These are phyloP conservation scores for Penicillium paneum DNA, from an alignment of 2,329 filamentous ascomycete species.

Conservation along the genomic window DNA sequence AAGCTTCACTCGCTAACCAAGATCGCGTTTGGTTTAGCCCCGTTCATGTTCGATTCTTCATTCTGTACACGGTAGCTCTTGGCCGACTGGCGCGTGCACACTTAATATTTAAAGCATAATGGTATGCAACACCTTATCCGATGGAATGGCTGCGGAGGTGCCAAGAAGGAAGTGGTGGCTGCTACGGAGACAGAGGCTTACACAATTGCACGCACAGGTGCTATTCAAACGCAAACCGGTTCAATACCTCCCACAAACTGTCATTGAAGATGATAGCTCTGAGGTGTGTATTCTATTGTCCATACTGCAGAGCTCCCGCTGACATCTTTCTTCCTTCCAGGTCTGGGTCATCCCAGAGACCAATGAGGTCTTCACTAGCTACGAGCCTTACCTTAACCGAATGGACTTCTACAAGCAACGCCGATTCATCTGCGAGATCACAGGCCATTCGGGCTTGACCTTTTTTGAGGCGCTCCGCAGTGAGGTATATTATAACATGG, in stretches of 20 bases:
- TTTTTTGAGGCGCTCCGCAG: constrained; percentile 92
- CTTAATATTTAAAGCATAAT: constrained; percentile 25
- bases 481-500: constrained; percentile 62
- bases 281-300: constrained; percentile 60
- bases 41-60: constrained; percentile 18
- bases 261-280: constrained; percentile 73
- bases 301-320: constrained; percentile 13
- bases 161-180: background rate
- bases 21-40: constrained; percentile 17
- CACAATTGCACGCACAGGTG: constrained; percentile 57
- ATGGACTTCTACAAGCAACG: constrained; percentile 94
- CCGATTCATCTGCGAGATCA: constrained; percentile 93
- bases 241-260: constrained; percentile 68
- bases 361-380: constrained; percentile 81
- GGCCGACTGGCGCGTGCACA: constrained; percentile 27
- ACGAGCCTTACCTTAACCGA: constrained; percentile 80
- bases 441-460: constrained; percentile 82
- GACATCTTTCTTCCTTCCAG: constrained; percentile 47
- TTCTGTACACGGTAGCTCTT: constrained; percentile 16
- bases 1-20: constrained; percentile 15
- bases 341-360: constrained; percentile 91
- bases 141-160: background rate
- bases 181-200: constrained; percentile 19
- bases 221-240: constrained; percentile 95
- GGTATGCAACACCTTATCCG: constrained; percentile 26